Percentiles rank a stretch among this genome's conserved stretches.
Evolutionary conservation across 2,329 filamentous ascomycete genomes (phyloP).

Genomic region (Byssochlamys sp.): DNA sequence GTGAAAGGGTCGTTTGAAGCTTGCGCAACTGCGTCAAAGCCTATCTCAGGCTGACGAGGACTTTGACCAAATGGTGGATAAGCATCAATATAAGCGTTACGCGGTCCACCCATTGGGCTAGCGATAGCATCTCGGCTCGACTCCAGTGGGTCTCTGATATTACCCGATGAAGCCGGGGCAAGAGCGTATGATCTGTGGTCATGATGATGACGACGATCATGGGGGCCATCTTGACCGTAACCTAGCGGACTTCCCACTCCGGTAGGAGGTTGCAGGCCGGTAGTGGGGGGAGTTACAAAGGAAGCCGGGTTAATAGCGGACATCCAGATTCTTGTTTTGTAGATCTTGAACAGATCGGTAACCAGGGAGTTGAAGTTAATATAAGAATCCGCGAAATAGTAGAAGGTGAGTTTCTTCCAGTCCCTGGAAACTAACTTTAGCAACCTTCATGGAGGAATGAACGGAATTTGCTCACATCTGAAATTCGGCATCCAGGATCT

Average conservation of each 20-base stretch:
- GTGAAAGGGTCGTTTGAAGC: slow-evolving; percentile 28
- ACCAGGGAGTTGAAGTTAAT: slow-evolving; percentile 99
- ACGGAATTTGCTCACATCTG: slow-evolving; percentile 66
- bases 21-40: slow-evolving; percentile 16
- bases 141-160: slow-evolving; percentile 19
- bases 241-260: slow-evolving; percentile 58
- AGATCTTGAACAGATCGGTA: slow-evolving; percentile 96
- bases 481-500: slow-evolving; percentile 95
- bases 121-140: slow-evolving; percentile 17
- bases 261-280: slow-evolving; percentile 61
- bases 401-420: slow-evolving; percentile 97
- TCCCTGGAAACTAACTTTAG: slow-evolving; percentile 52
- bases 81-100: slow-evolving; percentile 26
- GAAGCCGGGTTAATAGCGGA: slow-evolving; percentile 96
- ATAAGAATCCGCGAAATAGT: slow-evolving; percentile 95
- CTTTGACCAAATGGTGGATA: slow-evolving; percentile 28
- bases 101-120: slow-evolving; percentile 21
- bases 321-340: slow-evolving; percentile 99
- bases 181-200: slow-evolving; percentile 23
- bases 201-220: slow-evolving; percentile 33
- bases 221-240: slow-evolving; percentile 33
- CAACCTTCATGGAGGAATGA: background rate
- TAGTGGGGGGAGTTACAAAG: slow-evolving; percentile 63
- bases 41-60: slow-evolving; percentile 22
- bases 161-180: slow-evolving; percentile 1